Evolutionary conservation across 805 yeast species (phyloP).

Genomic region (Candida jianshihensis): DNA sequence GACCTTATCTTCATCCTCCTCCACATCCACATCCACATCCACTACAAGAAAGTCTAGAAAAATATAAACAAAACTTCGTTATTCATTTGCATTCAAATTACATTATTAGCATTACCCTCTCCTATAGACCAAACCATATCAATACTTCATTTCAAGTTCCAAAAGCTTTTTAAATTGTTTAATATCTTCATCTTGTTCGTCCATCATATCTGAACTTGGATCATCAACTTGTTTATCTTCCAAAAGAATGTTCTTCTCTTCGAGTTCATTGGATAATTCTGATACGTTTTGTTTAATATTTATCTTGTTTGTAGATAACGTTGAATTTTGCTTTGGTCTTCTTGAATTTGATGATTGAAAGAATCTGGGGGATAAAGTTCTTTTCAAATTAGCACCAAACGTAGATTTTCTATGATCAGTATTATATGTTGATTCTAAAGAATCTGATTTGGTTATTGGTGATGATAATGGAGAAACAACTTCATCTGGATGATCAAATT

Average conservation of each 20-base stretch:
- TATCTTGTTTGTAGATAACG: background rate
- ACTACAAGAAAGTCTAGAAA: conserved; percentile 5
- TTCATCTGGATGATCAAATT: conserved; percentile 34
- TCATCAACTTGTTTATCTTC: too few relatives aligned
- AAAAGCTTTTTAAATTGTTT: conserved; percentile 17
- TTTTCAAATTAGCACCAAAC: conserved; percentile 11
- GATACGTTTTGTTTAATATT: background rate
- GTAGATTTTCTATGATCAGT: conserved; percentile 8
- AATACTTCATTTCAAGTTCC: conserved; percentile 16
- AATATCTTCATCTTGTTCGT: conserved; percentile 14
- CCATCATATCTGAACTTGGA: background rate
- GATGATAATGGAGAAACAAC: conserved; percentile 19
- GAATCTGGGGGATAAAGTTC: conserved; percentile 18
- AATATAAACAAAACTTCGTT: too few relatives aligned
- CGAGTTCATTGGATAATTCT: too few relatives aligned
- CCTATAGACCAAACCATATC: too few relatives aligned
- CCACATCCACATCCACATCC: background rate
- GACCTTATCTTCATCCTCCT: background rate
- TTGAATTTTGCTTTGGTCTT: background rate
- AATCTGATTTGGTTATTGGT: conserved; percentile 3
- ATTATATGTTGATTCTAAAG: background rate
- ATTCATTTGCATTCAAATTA: too few relatives aligned
- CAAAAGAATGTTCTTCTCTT: too few relatives aligned
- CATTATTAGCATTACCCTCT: background rate
- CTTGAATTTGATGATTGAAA: conserved; percentile 2